phyloP scores from a whole-genome alignment of 106 monocot genomes.

The Dioscorea alata region DNA sequence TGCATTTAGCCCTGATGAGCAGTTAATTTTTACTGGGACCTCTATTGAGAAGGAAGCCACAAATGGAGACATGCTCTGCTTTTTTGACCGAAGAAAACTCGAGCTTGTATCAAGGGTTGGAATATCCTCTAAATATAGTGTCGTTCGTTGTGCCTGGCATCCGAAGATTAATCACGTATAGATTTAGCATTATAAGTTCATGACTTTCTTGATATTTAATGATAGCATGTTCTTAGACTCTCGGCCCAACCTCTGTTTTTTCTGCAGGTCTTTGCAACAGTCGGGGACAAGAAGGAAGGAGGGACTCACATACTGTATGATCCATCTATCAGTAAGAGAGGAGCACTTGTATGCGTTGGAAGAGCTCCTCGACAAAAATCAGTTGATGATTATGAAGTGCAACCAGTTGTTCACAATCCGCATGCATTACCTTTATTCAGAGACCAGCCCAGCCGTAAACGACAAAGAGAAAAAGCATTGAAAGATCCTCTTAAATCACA shows the following conservation, averaged over 20 bases:
- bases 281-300: slow-evolving; percentile 94
- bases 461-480: slow-evolving; percentile 81
- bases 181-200: background rate
- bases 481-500: slow-evolving; percentile 91
- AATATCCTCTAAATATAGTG: slow-evolving; percentile 70
- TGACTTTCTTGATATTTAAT: background rate
- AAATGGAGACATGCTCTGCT: slow-evolving; percentile 70
- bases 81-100: slow-evolving; percentile 88
- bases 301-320: slow-evolving; percentile 92
- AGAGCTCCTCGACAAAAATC: slow-evolving; percentile 87
- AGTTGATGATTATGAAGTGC: slow-evolving; percentile 74
- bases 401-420: slow-evolving; percentile 91
- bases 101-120: slow-evolving; percentile 83
- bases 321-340: slow-evolving; percentile 85
- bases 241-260: slow-evolving; percentile 1
- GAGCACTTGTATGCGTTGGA: slow-evolving; percentile 90
- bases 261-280: slow-evolving; percentile 75
- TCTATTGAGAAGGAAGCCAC: slow-evolving; percentile 78
- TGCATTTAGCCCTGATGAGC: slow-evolving; percentile 93
- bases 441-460: slow-evolving; percentile 89
- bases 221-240: background rate
- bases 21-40: slow-evolving; percentile 86
- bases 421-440: slow-evolving; percentile 93
- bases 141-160: slow-evolving; percentile 88
- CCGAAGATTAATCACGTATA: slow-evolving; percentile 80